Evolutionary conservation across 495 filamentous ascomycete genomes (phyloP), one percentile per base, ranked within the genome.

Genomic region (Penicillium atrosanguineum): DNA sequence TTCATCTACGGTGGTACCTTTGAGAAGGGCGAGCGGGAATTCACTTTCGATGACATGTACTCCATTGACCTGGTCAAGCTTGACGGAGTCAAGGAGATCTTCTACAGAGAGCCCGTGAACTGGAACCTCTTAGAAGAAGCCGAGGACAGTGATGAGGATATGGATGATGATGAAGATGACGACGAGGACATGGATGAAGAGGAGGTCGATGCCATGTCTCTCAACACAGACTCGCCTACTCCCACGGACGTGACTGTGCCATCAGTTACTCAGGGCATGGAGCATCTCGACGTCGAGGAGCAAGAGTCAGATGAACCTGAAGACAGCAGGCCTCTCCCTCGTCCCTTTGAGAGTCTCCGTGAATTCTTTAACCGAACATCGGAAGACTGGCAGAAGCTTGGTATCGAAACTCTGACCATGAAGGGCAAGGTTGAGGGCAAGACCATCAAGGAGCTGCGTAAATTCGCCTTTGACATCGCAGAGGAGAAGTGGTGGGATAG

Each of bases 401-500:
- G 95, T 49, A 83, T 97, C 68, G 83, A 86, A 16, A 82, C 76
- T 44, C 58, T 87, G 29, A 81, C 79, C 58, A 79, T 79, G 71
- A 84, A 80, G 63, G 79, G 77, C 9, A 69, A 79, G 44, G 63
- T 61, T 7, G 55, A 65, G 2, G 72, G 72, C 37, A 88, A 88
- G 69, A 79, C 82, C 5, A 75, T 96, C 57, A 98, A 98, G 75
- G 94, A 97, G 74, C 79, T 97, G 53, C 89, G 92, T 62, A 88
- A 91, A 56, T 83, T 81, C 44, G 94, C 92, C 3, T 98, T 97
- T 65, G 84, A 88, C 57, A 76, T 86, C 51, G 90, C 90, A 39
- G 94, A 98, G 73, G 89, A 90, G 68, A 96, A 92, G 65, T 98
- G 94, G 94, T 98, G 94, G 94, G 94, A 96, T 76, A 92, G 89